Percentiles rank a stretch among this genome's conserved stretches.
Evolutionary conservation across 441 rosid genomes (phyloP).

Genomic region (Erysimum cheiri): DNA sequence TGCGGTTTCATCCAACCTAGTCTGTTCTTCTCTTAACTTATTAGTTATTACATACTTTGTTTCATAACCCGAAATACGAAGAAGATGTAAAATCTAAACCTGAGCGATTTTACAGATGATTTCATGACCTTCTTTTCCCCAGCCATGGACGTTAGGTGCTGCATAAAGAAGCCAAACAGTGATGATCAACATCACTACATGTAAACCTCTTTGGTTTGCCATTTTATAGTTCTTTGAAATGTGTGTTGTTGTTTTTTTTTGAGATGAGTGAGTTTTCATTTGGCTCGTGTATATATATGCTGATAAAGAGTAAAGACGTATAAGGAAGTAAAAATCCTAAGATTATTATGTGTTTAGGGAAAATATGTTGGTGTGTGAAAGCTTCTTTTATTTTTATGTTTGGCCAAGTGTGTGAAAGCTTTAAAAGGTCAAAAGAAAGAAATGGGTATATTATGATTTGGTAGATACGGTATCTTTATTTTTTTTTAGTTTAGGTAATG

Average conservation of each 20-base stretch:
- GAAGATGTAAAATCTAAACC: slow-evolving; percentile 45
- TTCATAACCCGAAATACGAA: neutral
- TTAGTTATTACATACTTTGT: slow-evolving; percentile 1
- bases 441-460: slow-evolving; percentile 6
- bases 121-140: slow-evolving; percentile 83
- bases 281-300: slow-evolving; percentile 23
- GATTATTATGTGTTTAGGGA: slow-evolving; percentile 8
- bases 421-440: neutral
- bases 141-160: slow-evolving; percentile 47
- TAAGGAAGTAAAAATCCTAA: slow-evolving; percentile 37
- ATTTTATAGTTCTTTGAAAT: slow-evolving; percentile 22
- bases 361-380: slow-evolving; percentile 14
- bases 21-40: slow-evolving; percentile 18
- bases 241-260: neutral
- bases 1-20: slow-evolving; percentile 44
- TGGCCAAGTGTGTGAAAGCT: slow-evolving; percentile 15
- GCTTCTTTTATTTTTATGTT: neutral
- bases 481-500: slow-evolving; percentile 18
- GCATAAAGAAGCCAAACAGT: slow-evolving; percentile 33
- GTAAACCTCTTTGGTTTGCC: slow-evolving; percentile 30
- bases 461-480: slow-evolving; percentile 26
- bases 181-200: slow-evolving; percentile 33
- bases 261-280: slow-evolving; percentile 11
- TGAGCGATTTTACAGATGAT: slow-evolving; percentile 75
- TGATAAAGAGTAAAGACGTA: slow-evolving; percentile 22